phyloP scores from a whole-genome alignment of 805 yeast genomes.

The Saccharomyces paradoxus region DNA sequence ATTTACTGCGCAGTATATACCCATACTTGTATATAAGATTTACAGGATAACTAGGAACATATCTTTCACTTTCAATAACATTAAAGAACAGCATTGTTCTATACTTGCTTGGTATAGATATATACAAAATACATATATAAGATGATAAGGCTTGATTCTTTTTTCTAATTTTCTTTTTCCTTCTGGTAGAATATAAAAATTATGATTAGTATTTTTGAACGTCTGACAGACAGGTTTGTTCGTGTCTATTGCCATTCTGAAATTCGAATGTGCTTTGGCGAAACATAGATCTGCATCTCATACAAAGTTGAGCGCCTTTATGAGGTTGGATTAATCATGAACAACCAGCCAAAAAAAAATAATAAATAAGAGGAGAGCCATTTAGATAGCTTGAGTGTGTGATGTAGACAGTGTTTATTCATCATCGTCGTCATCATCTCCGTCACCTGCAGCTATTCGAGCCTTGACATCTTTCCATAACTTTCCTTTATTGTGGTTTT shows the following conservation, averaged over 20 bases:
- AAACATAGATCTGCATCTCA: not conserved
- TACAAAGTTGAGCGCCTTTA: not conserved
- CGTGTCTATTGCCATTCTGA: not conserved
- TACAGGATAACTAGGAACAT: not conserved
- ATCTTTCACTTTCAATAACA: not conserved
- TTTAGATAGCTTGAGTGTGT: not conserved
- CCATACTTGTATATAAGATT: constrained; percentile 3
- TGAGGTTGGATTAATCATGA: not conserved
- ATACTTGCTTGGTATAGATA: not conserved
- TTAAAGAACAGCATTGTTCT: not conserved
- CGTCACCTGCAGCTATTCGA: constrained; percentile 48
- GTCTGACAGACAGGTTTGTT: not conserved
- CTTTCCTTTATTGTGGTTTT: constrained; percentile 73
- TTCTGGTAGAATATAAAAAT: not conserved
- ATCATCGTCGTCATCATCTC: constrained; percentile 45
- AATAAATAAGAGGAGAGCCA: not conserved
- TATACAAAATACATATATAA: not conserved
- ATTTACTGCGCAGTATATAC: constrained; percentile 1
- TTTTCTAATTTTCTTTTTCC: not conserved
- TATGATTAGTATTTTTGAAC: not conserved
- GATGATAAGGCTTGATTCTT: not conserved
- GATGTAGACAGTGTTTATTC: constrained; percentile 25
- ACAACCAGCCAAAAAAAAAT: not conserved
- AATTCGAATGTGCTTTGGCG: not conserved
- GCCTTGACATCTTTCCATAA: constrained; percentile 69